Evolutionary conservation across 2,329 filamentous ascomycete genomes (phyloP).

Genomic region (Coniochaeta sp.): DNA sequence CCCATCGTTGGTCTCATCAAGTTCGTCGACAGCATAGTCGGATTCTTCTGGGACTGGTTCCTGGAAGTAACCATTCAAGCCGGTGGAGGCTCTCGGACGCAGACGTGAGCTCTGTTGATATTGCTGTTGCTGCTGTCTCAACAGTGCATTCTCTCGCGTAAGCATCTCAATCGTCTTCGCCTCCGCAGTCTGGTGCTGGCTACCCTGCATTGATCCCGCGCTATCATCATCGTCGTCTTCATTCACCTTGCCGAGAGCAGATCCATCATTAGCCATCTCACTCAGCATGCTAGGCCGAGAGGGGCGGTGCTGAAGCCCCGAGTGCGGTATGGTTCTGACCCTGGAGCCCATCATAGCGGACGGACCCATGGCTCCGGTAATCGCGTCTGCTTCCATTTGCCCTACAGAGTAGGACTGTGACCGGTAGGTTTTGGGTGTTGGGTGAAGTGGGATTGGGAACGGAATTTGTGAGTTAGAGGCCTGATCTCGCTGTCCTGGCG

Average conservation of each 20-base stretch:
- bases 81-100: conserved; percentile 51
- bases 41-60: conserved; percentile 57
- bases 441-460: conserved; percentile 80
- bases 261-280: conserved; percentile 59
- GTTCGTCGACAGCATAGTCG: conserved; percentile 66
- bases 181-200: conserved; percentile 45
- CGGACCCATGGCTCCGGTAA: conserved; percentile 31
- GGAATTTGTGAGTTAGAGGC: conserved; percentile 61
- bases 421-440: conserved; percentile 85
- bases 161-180: conserved; percentile 57
- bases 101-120: conserved; percentile 45
- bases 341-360: conserved; percentile 44
- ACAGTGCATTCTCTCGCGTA: conserved; percentile 53
- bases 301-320: conserved; percentile 70
- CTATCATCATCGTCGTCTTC: conserved; percentile 55
- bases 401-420: conserved; percentile 97
- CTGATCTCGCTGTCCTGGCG: conserved; percentile 43
- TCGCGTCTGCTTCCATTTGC: conserved; percentile 67
- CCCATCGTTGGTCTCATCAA: conserved; percentile 54
- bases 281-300: conserved; percentile 72
- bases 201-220: conserved; percentile 47
- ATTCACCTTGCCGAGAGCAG: conserved; percentile 59
- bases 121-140: conserved; percentile 51
- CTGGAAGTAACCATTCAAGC: conserved; percentile 50
- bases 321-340: conserved; percentile 46